These are phyloP conservation scores for Amanita rubescens DNA, from an alignment of 768 basidiomycete species.

Conservation along the genomic window DNA sequence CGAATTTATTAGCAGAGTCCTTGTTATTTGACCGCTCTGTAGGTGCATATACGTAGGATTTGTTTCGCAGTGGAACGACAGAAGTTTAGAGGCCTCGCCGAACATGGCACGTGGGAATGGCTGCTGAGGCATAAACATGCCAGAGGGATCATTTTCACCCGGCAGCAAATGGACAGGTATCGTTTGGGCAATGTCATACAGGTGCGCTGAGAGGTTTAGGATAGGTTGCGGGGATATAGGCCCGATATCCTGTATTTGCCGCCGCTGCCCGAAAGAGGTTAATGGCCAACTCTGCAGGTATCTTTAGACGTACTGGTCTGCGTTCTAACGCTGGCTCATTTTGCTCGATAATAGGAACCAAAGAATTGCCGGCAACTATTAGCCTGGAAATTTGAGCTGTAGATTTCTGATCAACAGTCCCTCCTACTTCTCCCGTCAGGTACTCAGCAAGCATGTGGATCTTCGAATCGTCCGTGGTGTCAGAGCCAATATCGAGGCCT, in stretches of 20 bases:
- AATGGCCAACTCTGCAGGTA: not conserved
- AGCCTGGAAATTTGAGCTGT: slow-evolving; percentile 75
- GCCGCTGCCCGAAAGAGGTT: slow-evolving; percentile 36
- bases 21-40: slow-evolving; percentile 33
- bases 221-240: slow-evolving; percentile 75
- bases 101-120: slow-evolving; percentile 91
- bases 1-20: slow-evolving; percentile 74
- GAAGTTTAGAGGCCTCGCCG: slow-evolving; percentile 48
- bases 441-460: slow-evolving; percentile 88
- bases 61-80: slow-evolving; percentile 70
- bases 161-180: slow-evolving; percentile 87
- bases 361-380: slow-evolving; percentile 86
- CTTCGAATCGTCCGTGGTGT: slow-evolving; percentile 57
- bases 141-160: slow-evolving; percentile 83
- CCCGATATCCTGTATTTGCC: slow-evolving; percentile 55
- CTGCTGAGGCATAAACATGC: slow-evolving; percentile 88
- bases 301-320: slow-evolving; percentile 42
- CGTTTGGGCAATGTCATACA: slow-evolving; percentile 67
- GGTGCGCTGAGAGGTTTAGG: slow-evolving; percentile 54
- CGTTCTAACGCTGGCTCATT: slow-evolving; percentile 27
- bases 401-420: slow-evolving; percentile 50
- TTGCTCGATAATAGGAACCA: slow-evolving; percentile 31
- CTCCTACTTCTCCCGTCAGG: slow-evolving; percentile 78
- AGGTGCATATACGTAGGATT: slow-evolving; percentile 86
- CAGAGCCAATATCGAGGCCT: slow-evolving; percentile 73